Conservation (phyloP, 1,284 basidiomycete genomes). For the Wallemia hederae region DNA sequence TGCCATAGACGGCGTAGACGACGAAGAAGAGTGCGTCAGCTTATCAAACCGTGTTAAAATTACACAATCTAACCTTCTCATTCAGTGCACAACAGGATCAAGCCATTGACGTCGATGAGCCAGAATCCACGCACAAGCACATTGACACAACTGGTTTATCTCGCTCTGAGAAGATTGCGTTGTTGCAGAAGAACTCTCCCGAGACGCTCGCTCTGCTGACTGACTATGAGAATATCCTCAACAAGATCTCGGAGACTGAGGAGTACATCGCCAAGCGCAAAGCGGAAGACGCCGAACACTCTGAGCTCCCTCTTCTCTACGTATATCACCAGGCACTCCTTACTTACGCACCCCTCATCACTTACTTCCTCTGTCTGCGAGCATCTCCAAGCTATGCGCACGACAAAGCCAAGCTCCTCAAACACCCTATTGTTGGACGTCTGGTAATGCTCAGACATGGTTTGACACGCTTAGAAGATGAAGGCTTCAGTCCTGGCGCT, state of each 20-base stretch:
- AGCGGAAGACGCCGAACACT: constrained; percentile 21
- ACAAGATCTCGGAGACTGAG: constrained; percentile 26
- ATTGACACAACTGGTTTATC: background rate
- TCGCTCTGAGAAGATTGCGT: constrained; percentile 7
- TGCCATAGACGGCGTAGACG: constrained; percentile 19
- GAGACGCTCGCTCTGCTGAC: constrained; percentile 29
- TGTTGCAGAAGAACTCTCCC: constrained; percentile 49
- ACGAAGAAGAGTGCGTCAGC: constrained; percentile 6
- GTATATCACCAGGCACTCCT: constrained; percentile 55
- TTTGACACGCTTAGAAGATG: constrained; percentile 47
- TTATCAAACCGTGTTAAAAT: background rate
- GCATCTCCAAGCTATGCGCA: constrained; percentile 31
- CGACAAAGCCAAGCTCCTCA: constrained; percentile 32
- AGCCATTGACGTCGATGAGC: background rate
- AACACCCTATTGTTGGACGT: constrained; percentile 50
- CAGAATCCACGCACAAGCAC: background rate
- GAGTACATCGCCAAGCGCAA: constrained; percentile 28
- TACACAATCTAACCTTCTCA: no score
- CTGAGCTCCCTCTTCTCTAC: constrained; percentile 35
- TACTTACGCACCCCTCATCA: constrained; percentile 65
- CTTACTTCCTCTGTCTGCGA: constrained; percentile 74
- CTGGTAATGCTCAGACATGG: constrained; percentile 62
- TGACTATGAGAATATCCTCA: constrained; percentile 22
- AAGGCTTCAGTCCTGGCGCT: constrained; percentile 29
- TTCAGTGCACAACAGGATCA: background rate